phyloP scores from a whole-genome alignment of 1,284 basidiomycete species.

The Flammula alnicola region DNA sequence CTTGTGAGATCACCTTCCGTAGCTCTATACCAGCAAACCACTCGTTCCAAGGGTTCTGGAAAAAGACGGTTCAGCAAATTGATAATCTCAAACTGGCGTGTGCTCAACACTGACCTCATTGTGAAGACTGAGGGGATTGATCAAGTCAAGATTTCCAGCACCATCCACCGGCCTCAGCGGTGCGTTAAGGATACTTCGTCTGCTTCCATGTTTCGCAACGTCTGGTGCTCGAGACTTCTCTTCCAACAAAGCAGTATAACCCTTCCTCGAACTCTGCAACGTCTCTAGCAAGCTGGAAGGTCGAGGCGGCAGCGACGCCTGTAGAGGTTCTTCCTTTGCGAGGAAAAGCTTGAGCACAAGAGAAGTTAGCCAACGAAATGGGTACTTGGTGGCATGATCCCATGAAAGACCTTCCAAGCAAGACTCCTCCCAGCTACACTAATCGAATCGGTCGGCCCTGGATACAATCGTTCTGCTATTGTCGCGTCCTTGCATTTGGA shows the following conservation, averaged over 20 bases:
- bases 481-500: slow-evolving; percentile 70
- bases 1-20: slow-evolving; percentile 85
- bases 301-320: slow-evolving; percentile 47
- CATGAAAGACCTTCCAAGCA: slow-evolving; percentile 71
- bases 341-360: slow-evolving; percentile 59
- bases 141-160: slow-evolving; percentile 61
- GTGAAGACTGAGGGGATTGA: slow-evolving; percentile 88
- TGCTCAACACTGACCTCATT: slow-evolving; percentile 57
- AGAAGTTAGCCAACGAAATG: slow-evolving; percentile 17
- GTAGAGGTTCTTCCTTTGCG: slow-evolving; percentile 59
- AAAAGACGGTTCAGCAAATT: slow-evolving; percentile 2
- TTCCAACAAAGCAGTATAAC: slow-evolving; percentile 55
- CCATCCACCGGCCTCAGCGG: slow-evolving; percentile 34
- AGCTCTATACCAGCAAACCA: slow-evolving; percentile 91
- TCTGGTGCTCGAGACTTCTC: slow-evolving; percentile 80
- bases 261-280: slow-evolving; percentile 51
- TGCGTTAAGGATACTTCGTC: slow-evolving; percentile 27
- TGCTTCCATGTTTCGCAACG: slow-evolving; percentile 61
- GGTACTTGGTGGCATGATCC: slow-evolving; percentile 18
- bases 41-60: slow-evolving; percentile 88
- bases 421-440: slow-evolving; percentile 71
- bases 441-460: slow-evolving; percentile 39
- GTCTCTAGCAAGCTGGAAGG: slow-evolving; percentile 49
- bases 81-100: neutral
- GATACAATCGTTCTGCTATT: slow-evolving; percentile 62